Conservation (phyloP, 345 rosid species). For the Angophora floribunda region DNA sequence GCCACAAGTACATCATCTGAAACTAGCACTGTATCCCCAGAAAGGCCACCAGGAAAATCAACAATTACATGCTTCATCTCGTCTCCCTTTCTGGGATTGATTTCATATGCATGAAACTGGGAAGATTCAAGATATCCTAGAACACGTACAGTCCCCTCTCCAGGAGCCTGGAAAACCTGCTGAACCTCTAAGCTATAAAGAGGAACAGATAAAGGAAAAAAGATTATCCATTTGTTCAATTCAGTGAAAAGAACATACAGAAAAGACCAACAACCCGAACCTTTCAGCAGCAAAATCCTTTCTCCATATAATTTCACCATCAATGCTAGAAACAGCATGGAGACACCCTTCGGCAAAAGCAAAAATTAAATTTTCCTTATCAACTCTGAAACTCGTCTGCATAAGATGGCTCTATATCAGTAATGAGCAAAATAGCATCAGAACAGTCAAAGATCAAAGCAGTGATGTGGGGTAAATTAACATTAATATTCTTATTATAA, state of each 20-base stretch:
- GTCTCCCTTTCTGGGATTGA: conserved; percentile 67
- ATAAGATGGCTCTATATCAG: neutral
- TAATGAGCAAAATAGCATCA: neutral
- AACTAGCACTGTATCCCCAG: conserved; percentile 49
- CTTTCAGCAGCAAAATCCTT: conserved; percentile 72
- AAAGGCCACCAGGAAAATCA: conserved; percentile 61
- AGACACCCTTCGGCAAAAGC: conserved; percentile 68
- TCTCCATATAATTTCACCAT: conserved; percentile 89
- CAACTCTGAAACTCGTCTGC: conserved; percentile 62
- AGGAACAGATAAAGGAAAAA: neutral
- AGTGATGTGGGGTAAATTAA: neutral
- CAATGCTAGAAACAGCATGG: conserved; percentile 76
- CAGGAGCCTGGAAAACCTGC: conserved; percentile 52
- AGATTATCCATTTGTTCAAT: neutral
- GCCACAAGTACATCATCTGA: conserved; percentile 58
- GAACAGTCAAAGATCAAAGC: neutral
- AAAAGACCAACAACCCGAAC: conserved; percentile 24
- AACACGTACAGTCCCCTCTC: conserved; percentile 34
- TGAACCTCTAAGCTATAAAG: conserved; percentile 70
- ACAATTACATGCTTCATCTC: conserved; percentile 49
- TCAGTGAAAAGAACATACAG: neutral
- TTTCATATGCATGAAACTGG: conserved; percentile 50
- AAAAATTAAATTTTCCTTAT: conserved; percentile 51
- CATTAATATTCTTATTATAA: neutral
- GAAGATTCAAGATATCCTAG: conserved; percentile 65